Evolutionary conservation across 371 early-diverging fungal genomes (phyloP).

Genomic region (Saksenaea vasiformis): DNA sequence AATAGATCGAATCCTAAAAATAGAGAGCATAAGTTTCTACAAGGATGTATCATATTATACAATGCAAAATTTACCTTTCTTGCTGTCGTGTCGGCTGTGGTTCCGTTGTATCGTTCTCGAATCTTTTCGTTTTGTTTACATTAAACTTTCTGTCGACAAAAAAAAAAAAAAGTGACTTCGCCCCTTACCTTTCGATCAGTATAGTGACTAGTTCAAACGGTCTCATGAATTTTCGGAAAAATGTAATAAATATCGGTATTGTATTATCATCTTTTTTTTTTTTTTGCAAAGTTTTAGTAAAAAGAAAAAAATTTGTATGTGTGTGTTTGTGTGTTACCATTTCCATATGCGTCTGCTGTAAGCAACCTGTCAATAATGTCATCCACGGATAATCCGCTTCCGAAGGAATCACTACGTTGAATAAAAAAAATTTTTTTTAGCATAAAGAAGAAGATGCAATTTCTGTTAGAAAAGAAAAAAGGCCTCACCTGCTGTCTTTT

Average conservation of each 20-base stretch:
- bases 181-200: conserved; percentile 44
- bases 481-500: conserved; percentile 49
- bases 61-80: conserved; percentile 30
- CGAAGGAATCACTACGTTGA: conserved; percentile 34
- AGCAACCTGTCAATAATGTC: conserved; percentile 41
- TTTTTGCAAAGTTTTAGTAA: neutral
- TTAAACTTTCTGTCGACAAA: neutral
- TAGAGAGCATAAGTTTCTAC: conserved; percentile 17
- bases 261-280: conserved; percentile 37
- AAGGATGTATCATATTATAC: neutral
- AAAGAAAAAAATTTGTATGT: neutral
- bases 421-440: neutral
- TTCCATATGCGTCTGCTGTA: conserved; percentile 21
- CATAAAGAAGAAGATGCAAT: neutral
- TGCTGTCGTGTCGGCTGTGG: conserved; percentile 38
- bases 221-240: conserved; percentile 60
- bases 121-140: conserved; percentile 18
- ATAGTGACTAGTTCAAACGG: conserved; percentile 49
- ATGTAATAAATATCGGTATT: conserved; percentile 51
- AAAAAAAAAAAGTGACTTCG: neutral
- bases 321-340: too few relatives aligned
- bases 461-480: neutral
- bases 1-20: conserved; percentile 45
- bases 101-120: conserved; percentile 33
- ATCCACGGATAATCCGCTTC: conserved; percentile 38